Evolutionary conservation across 805 yeast genomes (phyloP).

Genomic region (Candida quercuum): DNA sequence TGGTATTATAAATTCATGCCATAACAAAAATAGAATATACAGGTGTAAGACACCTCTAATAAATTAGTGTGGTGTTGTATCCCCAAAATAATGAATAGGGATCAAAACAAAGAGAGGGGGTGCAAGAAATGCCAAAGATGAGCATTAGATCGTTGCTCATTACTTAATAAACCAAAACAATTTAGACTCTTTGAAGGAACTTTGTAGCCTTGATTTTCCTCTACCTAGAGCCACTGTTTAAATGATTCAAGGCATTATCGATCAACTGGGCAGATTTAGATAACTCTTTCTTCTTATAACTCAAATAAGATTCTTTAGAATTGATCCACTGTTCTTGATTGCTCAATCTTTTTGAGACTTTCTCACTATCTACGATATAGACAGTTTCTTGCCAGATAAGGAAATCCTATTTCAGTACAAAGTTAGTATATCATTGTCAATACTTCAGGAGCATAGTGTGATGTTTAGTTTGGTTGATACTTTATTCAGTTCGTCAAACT

Average conservation of each 20-base stretch:
- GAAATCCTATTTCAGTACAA: constrained; percentile 10
- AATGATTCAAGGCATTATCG: constrained; percentile 18
- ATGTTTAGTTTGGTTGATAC: constrained; percentile 4
- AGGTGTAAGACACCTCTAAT: no score
- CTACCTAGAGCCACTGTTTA: constrained; percentile 5
- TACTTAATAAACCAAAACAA: not conserved
- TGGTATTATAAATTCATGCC: no score
- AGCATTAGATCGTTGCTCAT: not conserved
- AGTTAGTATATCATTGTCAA: constrained; percentile 1
- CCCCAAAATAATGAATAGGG: no score
- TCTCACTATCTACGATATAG: constrained; percentile 19
- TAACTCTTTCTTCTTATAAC: constrained; percentile 16
- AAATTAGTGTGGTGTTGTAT: no score
- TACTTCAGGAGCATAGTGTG: not conserved
- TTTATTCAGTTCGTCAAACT: constrained; percentile 18
- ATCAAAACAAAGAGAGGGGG: no score
- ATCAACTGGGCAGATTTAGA: constrained; percentile 19
- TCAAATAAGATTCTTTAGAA: constrained; percentile 17
- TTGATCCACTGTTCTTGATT: constrained; percentile 19
- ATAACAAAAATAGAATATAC: no score
- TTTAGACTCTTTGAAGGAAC: not conserved
- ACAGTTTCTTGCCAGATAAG: constrained; percentile 24
- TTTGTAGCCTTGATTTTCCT: not conserved
- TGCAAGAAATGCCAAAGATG: no score
- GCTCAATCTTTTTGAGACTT: constrained; percentile 13